Evolutionary conservation across 129 eudicot species (phyloP).

Genomic region (Artemisia tridentata): DNA sequence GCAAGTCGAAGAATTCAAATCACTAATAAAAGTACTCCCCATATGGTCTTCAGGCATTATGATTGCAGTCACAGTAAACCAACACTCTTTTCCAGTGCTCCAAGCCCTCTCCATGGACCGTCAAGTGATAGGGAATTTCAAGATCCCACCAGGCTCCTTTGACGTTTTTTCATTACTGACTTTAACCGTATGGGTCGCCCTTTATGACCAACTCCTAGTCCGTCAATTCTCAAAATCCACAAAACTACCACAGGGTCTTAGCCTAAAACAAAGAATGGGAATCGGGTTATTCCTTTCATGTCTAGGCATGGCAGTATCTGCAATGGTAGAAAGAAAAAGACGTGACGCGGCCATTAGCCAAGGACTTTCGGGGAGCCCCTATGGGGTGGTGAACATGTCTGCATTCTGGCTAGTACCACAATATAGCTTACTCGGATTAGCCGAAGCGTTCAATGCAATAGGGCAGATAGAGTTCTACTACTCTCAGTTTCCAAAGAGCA

Average conservation of each 20-base stretch:
- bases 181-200: slow-evolving; percentile 60
- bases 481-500: slow-evolving; percentile 79
- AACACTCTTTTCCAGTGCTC: slow-evolving; percentile 56
- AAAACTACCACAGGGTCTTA: slow-evolving; percentile 45
- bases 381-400: slow-evolving; percentile 55
- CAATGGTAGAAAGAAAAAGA: slow-evolving; percentile 52
- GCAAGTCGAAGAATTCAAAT: slow-evolving; percentile 72
- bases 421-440: slow-evolving; percentile 52
- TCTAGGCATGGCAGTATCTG: slow-evolving; percentile 42
- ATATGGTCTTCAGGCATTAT: slow-evolving; percentile 79
- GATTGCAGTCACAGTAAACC: slow-evolving; percentile 51
- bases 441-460: slow-evolving; percentile 77
- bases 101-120: slow-evolving; percentile 77
- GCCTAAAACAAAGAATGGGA: slow-evolving; percentile 65
- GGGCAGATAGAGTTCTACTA: slow-evolving; percentile 79
- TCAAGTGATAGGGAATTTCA: slow-evolving; percentile 42
- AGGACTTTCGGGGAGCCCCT: slow-evolving; percentile 36
- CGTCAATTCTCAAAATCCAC: slow-evolving; percentile 47
- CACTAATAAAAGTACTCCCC: slow-evolving; percentile 67
- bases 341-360: slow-evolving; percentile 43
- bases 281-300: slow-evolving; percentile 54
- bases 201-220: slow-evolving; percentile 63
- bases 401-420: slow-evolving; percentile 81
- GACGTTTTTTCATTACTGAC: slow-evolving; percentile 48
- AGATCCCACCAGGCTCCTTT: slow-evolving; percentile 67